phyloP scores from a whole-genome alignment of 1,139 yeast genomes.

The Yamadazyma sp. region DNA sequence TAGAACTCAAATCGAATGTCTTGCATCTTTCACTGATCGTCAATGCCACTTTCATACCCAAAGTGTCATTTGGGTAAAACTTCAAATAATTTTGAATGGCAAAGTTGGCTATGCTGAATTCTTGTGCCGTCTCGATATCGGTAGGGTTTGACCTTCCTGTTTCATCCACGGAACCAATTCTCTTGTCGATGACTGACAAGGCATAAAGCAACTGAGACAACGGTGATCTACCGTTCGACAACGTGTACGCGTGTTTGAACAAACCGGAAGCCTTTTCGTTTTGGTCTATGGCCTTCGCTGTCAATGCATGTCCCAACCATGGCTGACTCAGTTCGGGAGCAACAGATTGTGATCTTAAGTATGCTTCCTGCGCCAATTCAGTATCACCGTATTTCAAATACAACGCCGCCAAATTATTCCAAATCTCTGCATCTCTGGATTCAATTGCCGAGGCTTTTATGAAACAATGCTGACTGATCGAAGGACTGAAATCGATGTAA shows the following conservation, averaged over 20 bases:
- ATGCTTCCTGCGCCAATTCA: constrained; percentile 72
- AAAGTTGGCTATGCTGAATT: constrained; percentile 63
- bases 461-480: constrained; percentile 88
- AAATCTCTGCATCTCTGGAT: constrained; percentile 64
- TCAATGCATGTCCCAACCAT: constrained; percentile 86
- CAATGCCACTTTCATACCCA: constrained; percentile 62
- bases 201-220: constrained; percentile 74
- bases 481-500: constrained; percentile 56
- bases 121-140: constrained; percentile 61
- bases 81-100: constrained; percentile 75
- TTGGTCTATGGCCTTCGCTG: constrained; percentile 62
- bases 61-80: constrained; percentile 60
- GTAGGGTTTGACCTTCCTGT: constrained; percentile 38
- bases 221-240: constrained; percentile 75
- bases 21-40: constrained; percentile 71
- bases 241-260: constrained; percentile 74
- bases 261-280: constrained; percentile 49
- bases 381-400: constrained; percentile 69
- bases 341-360: constrained; percentile 72
- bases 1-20: constrained; percentile 55
- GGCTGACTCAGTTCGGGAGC: constrained; percentile 78
- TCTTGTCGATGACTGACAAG: constrained; percentile 48
- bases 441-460: constrained; percentile 76
- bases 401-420: constrained; percentile 82
- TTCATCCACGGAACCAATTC: constrained; percentile 26